Base-by-base conservation (phyloP, 305 asterid species). In the Solanum chacoense region DNA sequence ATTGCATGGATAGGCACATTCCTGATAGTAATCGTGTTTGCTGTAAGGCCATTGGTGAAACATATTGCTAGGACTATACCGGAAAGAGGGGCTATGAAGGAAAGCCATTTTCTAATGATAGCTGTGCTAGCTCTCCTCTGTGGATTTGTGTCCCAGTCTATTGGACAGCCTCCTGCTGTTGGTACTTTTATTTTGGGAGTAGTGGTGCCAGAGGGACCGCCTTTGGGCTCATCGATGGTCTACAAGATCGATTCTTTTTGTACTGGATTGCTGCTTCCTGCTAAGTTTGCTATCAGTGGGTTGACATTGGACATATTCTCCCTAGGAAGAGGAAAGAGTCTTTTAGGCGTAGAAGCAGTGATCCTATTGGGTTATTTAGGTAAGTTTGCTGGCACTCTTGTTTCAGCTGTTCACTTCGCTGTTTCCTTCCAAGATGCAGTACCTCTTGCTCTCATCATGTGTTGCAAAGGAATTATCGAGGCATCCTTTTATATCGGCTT, bases 381-480 rank as follows among this genome's bases (percentile, higher is more conserved):
- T 20, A 95, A 94, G 89, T 94, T 95, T 88, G 0, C 85, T 0
- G 94, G 93, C 8, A 92, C 91, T 2, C 75, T 95, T 14, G 11
- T 93, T 55, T 84, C 93, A 0, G 92, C 95, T 0, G 90, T 93
- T 29, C 89, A 86, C 71, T 91, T 89, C 10, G 84, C 88, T 38
- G 29, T 93, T 13, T 93, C 95, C 1, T 50, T 89, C 1, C 78
- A 85, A 88, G 95, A 94, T 26, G 94, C 96, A 4, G 22, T 92
- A 1, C 14, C 93, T 75, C 94, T 94, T 45, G 90, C 93, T 88
- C 92, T 94, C 36, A 85, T 95, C 63, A 93, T 94, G 96, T 92
- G 95, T 78, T 90, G 96, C 88, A 95, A 88, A 84, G 98, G 98
- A 42, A 90, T 92, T 34, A 86, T 94, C 22, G 98, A 94, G 80